Base-by-base conservation (phyloP, 2,329 filamentous ascomycete genomes). In the Aspergillus fischeri region DNA sequence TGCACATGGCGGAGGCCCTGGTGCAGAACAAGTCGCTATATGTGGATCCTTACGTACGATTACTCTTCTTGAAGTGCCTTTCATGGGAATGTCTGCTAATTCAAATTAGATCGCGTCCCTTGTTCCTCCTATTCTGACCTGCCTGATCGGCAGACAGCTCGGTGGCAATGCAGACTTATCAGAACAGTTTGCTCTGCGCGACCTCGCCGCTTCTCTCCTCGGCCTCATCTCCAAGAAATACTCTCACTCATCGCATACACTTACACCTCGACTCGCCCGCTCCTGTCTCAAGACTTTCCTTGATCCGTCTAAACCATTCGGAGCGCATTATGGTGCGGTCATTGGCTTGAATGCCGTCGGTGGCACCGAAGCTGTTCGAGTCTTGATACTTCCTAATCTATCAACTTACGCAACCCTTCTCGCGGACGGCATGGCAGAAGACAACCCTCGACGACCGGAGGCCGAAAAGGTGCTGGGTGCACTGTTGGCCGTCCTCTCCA, bases 211-310 rank as follows among this genome's bases (percentile, higher is more conserved):
- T 0, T 90, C 89, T 0, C 81, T 99, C 4, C 83, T 97, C 17
- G 88, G 86, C 32, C 84, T 86, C 38, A 90, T 99, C 42, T 87
- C 90, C 3, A 83, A 83, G 61, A 93, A 92, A 68, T 97, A 95
- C 76, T 86, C 88, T 5, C 83, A 86, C 27, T 88, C 87, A 4
- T 96, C 92, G 57, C 86, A 89, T 47, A 88, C 91, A 14, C 84
- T 97, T 27, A 91, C 92, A 56, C 88, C 92, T 2, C 90, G 95
- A 62, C 87, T 99, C 29, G 92, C 92, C 3, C 85, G 94, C n/a
- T 94, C 92, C 0, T 97, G 92, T 68, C 83, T 97, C 35, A 96
- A 96, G 76, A 87, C 89, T 67, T 93, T 97, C 73, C 83, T 99
- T 29, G 92, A 97, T 67, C 90, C 91, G 0, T 86, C 87, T 47